A percentile compares a stretch with the other conserved stretches of the same genome.
phyloP scores from a whole-genome alignment of 1,284 basidiomycete genomes.

The Apiotrichum montevideense region DNA sequence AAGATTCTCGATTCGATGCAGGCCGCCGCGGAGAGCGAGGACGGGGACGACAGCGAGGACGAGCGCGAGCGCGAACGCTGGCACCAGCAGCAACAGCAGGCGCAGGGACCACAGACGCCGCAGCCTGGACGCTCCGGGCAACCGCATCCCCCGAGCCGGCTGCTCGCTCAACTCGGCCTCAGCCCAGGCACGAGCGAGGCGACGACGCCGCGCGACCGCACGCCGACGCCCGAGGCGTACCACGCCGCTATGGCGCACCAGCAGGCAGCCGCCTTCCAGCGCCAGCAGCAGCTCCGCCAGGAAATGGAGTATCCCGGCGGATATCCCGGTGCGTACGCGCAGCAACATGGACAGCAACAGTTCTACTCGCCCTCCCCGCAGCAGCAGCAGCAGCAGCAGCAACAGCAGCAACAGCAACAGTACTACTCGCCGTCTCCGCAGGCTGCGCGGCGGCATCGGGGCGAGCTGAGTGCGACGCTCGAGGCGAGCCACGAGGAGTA shows the following conservation, averaged over 20 bases:
- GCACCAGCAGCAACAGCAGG: background rate
- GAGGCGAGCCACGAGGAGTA: slow-evolving; percentile 33
- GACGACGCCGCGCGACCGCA: slow-evolving; percentile 4
- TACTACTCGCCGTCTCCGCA: too few species aligned
- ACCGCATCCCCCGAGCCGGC: slow-evolving; percentile 11
- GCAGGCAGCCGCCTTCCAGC: background rate
- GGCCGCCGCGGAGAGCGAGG: slow-evolving; percentile 48
- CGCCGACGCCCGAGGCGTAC: slow-evolving; percentile 6
- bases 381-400: background rate
- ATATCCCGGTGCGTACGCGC: background rate
- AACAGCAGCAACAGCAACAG: background rate
- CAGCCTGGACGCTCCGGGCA: background rate
- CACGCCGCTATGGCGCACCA: background rate
- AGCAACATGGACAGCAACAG: background rate
- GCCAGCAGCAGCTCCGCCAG: background rate
- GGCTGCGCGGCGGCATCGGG: background rate
- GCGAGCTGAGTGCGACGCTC: slow-evolving; percentile 26
- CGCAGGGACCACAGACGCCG: background rate
- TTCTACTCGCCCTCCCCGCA: background rate
- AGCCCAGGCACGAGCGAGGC: slow-evolving; percentile 8
- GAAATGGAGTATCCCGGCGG: background rate
- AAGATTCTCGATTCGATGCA: slow-evolving; percentile 62
- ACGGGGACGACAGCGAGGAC: slow-evolving; percentile 24
- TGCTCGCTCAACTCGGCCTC: slow-evolving; percentile 17
- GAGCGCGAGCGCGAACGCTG: slow-evolving; percentile 10